These are phyloP conservation scores for Microbotryum saponariae DNA, from an alignment of 1,284 basidiomycete genomes.

Conservation along the genomic window DNA sequence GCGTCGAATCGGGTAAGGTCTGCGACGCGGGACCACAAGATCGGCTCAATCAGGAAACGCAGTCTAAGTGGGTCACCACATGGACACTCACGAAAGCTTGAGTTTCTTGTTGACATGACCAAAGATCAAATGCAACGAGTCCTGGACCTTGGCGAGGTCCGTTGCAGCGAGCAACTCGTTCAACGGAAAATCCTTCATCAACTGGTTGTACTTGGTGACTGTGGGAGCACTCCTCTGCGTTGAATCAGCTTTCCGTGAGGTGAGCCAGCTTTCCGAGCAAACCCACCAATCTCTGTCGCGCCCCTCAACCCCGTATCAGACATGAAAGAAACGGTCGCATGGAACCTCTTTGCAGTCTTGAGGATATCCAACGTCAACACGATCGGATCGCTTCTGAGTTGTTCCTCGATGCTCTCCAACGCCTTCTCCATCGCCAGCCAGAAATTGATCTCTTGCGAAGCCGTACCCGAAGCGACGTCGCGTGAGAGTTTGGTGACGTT, in stretches of 20 bases:
- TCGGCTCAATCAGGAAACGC: too few species aligned
- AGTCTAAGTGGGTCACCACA: neutral
- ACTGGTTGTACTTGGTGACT: conserved; percentile 94
- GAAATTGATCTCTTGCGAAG: conserved; percentile 98
- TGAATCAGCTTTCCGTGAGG: neutral
- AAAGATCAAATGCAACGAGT: conserved; percentile 79
- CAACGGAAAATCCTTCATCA: conserved; percentile 98
- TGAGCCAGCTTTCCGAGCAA: neutral
- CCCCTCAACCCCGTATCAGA: conserved; percentile 95
- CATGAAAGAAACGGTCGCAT: conserved; percentile 94
- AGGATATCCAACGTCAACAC: conserved; percentile 91
- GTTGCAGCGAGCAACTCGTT: conserved; percentile 94
- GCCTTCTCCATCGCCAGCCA: conserved; percentile 93
- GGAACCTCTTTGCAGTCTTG: conserved; percentile 92
- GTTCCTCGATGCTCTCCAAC: conserved; percentile 83
- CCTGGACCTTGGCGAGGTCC: conserved; percentile 88
- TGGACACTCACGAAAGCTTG: conserved; percentile 56
- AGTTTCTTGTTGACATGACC: conserved; percentile 93
- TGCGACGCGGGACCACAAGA: neutral
- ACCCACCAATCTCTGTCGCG: conserved; percentile 71
- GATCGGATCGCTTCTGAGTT: conserved; percentile 85
- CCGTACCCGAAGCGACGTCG: conserved; percentile 90
- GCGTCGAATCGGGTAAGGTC: conserved; percentile 86
- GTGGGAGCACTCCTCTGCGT: neutral
- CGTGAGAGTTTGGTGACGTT: conserved; percentile 83